Conservation (phyloP, 768 basidiomycete genomes). For the Pleurotus giganteus region DNA sequence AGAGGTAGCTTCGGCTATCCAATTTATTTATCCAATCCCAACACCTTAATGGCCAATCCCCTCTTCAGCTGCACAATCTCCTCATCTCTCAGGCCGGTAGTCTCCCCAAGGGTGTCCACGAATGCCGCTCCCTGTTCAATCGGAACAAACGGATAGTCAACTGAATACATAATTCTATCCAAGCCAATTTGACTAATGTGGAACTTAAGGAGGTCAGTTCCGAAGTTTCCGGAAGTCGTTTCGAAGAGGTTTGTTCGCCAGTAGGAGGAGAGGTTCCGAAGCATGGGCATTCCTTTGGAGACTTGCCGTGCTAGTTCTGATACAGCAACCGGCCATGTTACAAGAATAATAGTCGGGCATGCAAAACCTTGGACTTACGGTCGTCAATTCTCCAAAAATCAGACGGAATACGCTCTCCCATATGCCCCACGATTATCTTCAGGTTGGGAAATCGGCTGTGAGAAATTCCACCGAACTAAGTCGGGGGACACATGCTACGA, state of each 20-base stretch:
- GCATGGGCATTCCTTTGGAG: conserved; percentile 33
- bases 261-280: conserved; percentile 33
- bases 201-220: conserved; percentile 35
- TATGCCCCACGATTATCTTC: conserved; percentile 40
- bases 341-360: background rate
- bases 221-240: conserved; percentile 40
- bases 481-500: conserved; percentile 15
- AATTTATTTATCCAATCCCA: conserved; percentile 6
- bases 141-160: conserved; percentile 33
- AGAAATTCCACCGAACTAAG: too few species aligned
- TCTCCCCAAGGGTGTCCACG: background rate
- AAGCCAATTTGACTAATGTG: conserved; percentile 39
- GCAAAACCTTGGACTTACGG: conserved; percentile 21
- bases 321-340: background rate
- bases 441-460: conserved; percentile 38
- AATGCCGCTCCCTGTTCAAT: conserved; percentile 3
- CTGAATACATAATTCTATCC: conserved; percentile 39
- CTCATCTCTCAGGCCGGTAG: background rate
- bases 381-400: conserved; percentile 39
- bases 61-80: conserved; percentile 1
- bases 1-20: too few species aligned
- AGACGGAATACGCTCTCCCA: conserved; percentile 41
- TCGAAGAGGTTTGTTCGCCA: conserved; percentile 38
- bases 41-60: background rate
- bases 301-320: conserved; percentile 29